Percentiles rank a stretch among this genome's conserved stretches.
phyloP scores from a whole-genome alignment of 1,284 basidiomycete species.

The Moesziomyces globuligerus region DNA sequence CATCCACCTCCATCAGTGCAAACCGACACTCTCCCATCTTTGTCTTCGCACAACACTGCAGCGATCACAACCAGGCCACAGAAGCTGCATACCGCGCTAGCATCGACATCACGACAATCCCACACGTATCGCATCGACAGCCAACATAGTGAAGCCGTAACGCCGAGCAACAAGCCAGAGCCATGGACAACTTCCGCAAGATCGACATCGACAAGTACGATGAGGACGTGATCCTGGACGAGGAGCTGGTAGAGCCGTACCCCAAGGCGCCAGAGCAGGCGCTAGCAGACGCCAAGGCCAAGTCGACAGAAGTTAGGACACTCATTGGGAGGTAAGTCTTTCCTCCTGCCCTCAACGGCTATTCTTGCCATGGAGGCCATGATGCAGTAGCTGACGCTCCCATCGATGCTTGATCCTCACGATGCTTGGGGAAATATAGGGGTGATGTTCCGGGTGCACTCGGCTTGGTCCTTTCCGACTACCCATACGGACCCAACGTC shows the following conservation, averaged over 20 bases:
- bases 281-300: conserved; percentile 79
- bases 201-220: conserved; percentile 95
- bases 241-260: conserved; percentile 84
- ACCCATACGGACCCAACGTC: conserved; percentile 57
- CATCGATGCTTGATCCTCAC: background rate
- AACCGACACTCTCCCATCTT: background rate
- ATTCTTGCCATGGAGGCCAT: background rate
- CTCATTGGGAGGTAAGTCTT: conserved; percentile 67
- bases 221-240: conserved; percentile 84
- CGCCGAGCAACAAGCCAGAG: background rate
- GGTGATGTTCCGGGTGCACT: conserved; percentile 59
- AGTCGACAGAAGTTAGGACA: conserved; percentile 78
- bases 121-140: too few species aligned
- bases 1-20: background rate
- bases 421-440: conserved; percentile 23
- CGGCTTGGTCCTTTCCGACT: conserved; percentile 48
- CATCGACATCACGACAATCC: too few species aligned
- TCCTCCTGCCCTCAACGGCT: background rate
- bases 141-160: too few species aligned
- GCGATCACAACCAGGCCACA: too few species aligned
- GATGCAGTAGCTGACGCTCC: too few species aligned
- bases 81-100: too few species aligned
- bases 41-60: background rate
- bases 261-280: conserved; percentile 81
- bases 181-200: conserved; percentile 76